A percentile compares a stretch with the other conserved stretches of the same genome.
phyloP scores from a whole-genome alignment of 768 basidiomycete species.

The Lactarius vividus region DNA sequence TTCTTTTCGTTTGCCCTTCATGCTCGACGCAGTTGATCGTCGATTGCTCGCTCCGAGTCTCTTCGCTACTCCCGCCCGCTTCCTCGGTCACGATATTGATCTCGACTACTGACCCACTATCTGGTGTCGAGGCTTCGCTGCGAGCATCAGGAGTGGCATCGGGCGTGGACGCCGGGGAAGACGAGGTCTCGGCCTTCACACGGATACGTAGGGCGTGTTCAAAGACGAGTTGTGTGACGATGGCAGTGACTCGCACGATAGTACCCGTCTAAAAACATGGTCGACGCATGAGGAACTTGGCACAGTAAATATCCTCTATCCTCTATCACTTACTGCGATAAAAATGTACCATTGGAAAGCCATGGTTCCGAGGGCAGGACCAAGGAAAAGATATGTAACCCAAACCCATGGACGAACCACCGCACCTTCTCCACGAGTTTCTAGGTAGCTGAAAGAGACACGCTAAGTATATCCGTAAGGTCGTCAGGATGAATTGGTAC shows the following conservation, averaged over 20 bases:
- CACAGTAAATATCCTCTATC: background rate
- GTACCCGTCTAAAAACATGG: conserved; percentile 33
- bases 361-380: conserved; percentile 44
- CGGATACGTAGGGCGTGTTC: conserved; percentile 54
- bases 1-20: conserved; percentile 27
- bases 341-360: conserved; percentile 55
- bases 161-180: conserved; percentile 29
- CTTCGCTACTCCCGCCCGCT: conserved; percentile 21
- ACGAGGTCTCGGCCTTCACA: conserved; percentile 42
- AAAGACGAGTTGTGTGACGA: conserved; percentile 55
- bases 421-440: conserved; percentile 48
- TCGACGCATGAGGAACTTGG: background rate
- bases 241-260: conserved; percentile 41
- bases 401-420: conserved; percentile 66
- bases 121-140: conserved; percentile 29
- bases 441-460: conserved; percentile 48
- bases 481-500: conserved; percentile 25
- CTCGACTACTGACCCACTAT: conserved; percentile 29
- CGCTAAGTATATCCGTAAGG: background rate
- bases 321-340: conserved; percentile 30
- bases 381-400: conserved; percentile 51
- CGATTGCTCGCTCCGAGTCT: conserved; percentile 25
- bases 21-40: conserved; percentile 14
- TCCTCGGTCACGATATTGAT: background rate
- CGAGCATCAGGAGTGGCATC: conserved; percentile 27